Base-by-base conservation (phyloP, 1,139 yeast species). In the Candida tunisiensis region DNA sequence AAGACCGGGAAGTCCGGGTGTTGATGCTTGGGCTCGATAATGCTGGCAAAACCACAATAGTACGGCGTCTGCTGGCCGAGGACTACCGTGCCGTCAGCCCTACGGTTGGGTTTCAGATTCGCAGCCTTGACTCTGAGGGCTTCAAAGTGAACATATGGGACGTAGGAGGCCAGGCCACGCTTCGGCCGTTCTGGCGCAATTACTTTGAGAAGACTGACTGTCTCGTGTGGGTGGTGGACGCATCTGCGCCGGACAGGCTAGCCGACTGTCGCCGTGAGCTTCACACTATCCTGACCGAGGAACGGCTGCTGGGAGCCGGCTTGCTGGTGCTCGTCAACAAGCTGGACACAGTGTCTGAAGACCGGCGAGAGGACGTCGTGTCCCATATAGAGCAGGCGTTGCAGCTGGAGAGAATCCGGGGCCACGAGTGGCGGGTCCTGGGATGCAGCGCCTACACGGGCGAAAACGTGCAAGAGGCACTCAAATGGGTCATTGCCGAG, bases 221-320 rank as follows among this genome's bases (percentile, higher is more conserved):
- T 9, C 59, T 85, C 15, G 52, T 85, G n/a, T 85, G 96, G 95
- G 93, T 85, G n/a, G 65, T 85, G 8, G 96, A 88, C 50, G 65
- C 71, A 3, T 57, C 68, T 34, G 68, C 71, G 22, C 46, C 62
- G 23, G 72, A 69, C 29, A 53, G 95, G 28, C 53, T 80, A 18
- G 44, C 53, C 11, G 93, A 77, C 48, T 77, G 78, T 34, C 62
- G 63, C 34, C 36, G 37, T 2, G 95, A 83, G 50, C 60, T 85
- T 24, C 55, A 62, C 24, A 67, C 63, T 30, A 68, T 79, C 5
- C 51, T 75, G 17, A 49, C 54, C 25, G 91, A 78, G 42, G 88
- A 78, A 36, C 59, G 78, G 25, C 54, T 85, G 18, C 55, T 62
- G 4, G 92, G 92, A 0, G 67, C 79, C 3, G 70, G 69, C 16